Conservation (phyloP, 2,329 filamentous ascomycete species). For the Phaeosphaeriaceae sp. region DNA sequence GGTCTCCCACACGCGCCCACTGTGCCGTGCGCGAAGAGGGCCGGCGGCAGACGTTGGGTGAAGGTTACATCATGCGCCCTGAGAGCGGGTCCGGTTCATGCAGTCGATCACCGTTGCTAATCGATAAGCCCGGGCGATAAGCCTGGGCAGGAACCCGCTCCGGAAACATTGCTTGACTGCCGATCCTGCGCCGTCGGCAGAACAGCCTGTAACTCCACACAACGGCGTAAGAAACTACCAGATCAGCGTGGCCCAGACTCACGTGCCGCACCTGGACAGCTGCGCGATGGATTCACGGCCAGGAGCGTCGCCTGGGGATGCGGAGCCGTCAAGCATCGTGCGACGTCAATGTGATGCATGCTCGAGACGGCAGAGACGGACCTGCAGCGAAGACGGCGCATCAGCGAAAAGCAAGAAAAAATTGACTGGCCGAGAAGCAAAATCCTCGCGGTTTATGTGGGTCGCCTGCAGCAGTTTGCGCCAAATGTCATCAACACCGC, state of each 20-base stretch:
- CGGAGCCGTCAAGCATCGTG: neutral
- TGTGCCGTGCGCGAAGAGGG: neutral
- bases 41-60: neutral
- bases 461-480: slow-evolving; percentile 2
- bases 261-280: neutral
- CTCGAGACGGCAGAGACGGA: neutral
- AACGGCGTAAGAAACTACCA: neutral
- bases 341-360: neutral
- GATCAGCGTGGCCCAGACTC: neutral
- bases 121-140: neutral
- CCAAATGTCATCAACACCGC: slow-evolving; percentile 1
- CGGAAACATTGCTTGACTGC: neutral
- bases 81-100: neutral
- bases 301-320: neutral
- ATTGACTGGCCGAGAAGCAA: neutral
- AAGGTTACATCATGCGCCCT: neutral
- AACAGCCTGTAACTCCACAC: neutral
- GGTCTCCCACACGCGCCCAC: neutral
- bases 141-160: neutral
- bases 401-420: neutral
- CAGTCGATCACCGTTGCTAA: neutral
- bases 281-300: neutral
- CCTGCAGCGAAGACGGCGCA: neutral
- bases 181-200: neutral
- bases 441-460: slow-evolving; percentile 1